Evolutionary conservation across 371 early-diverging fungal species (phyloP), one percentile per base, ranked within the genome.

Genomic region (Lichtheimia hyalospora): DNA sequence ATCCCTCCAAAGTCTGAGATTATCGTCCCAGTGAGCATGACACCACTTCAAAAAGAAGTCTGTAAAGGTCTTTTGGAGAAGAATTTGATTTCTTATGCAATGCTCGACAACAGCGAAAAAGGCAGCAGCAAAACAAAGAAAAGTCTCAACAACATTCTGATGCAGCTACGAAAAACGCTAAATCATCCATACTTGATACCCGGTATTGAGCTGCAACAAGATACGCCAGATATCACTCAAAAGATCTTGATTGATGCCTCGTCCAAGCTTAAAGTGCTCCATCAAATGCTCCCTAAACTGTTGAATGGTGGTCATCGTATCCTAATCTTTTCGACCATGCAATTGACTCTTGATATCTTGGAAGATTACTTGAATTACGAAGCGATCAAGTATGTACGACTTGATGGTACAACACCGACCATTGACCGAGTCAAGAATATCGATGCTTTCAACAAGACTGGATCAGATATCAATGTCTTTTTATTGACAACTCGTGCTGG

Each of bases 1-100:
- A 70, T 99, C 5, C 99, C 99, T 2, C 91, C 93, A 21, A 98
- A 96, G 75, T 77, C 81, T 42, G 97, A 96, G 58, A 69, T 91
- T 3, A 87, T 96, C 53, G 88, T 96, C 12, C 96, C 94, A 1
- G 80, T 95, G 2, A 72, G 84, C 2, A 84, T 96, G 89, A 89
- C 92, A 0, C 51, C 75, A 0, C 60, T 91, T 20, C 97, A 96
- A 76, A 85, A 84, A 62, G 83, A 89, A 70, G 76, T 95, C 18
- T 95, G 92, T 72, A 89, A 88, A 52, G 84, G 83, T 0, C 85
- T 92, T n/a, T 67, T 95, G 21, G 71, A 61, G 7, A 55, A 67
- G 28, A 71, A 73, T 27, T 79, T 54, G 66, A 78, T 42, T 81
- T 89, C 66, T 69, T 60, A 60, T 49, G 58, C 57, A 24, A 25